Percentiles rank a stretch among this genome's conserved stretches.
These are phyloP conservation scores for Trametopsis cervina DNA, from an alignment of 768 basidiomycete genomes.

Conservation along the genomic window DNA sequence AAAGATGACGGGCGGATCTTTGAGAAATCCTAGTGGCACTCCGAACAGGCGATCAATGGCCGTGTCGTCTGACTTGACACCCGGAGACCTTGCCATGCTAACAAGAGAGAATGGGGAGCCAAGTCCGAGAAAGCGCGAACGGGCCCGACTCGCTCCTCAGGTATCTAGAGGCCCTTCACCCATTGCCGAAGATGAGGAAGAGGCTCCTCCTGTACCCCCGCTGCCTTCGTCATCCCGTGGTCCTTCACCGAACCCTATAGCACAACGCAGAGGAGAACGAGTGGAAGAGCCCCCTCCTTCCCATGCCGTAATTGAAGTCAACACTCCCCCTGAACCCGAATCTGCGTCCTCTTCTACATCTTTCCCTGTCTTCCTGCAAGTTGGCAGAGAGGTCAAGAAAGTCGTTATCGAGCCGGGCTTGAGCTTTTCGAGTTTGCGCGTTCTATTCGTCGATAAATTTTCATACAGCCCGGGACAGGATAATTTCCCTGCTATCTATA, in stretches of 20 bases:
- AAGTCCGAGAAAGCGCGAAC: conserved; percentile 14
- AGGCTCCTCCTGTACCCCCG: conserved; percentile 29
- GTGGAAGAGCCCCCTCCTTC: no score
- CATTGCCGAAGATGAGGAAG: conserved; percentile 26
- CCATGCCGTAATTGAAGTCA: not conserved
- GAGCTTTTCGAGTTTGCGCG: conserved; percentile 67
- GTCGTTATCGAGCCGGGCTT: conserved; percentile 61
- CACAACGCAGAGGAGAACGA: conserved; percentile 1
- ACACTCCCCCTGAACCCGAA: not conserved
- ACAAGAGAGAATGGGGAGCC: conserved; percentile 68
- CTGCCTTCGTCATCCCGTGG: conserved; percentile 16
- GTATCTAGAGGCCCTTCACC: conserved; percentile 21
- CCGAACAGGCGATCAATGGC: conserved; percentile 60
- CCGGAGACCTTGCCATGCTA: conserved; percentile 65
- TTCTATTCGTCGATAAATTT: conserved; percentile 93
- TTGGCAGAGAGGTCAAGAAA: conserved; percentile 89
- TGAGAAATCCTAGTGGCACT: conserved; percentile 31
- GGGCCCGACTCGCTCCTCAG: conserved; percentile 15
- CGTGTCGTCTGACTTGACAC: conserved; percentile 53
- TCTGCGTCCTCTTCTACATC: conserved; percentile 15
- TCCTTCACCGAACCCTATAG: conserved; percentile 13
- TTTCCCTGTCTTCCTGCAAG: conserved; percentile 79
- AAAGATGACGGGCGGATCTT: conserved; percentile 75
- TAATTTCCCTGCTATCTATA: conserved; percentile 93
- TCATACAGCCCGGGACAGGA: conserved; percentile 89